A percentile compares a stretch with the other conserved stretches of the same genome.
phyloP scores from a whole-genome alignment of 495 filamentous ascomycete species.

The Paragyromitra xinjiangensis region DNA sequence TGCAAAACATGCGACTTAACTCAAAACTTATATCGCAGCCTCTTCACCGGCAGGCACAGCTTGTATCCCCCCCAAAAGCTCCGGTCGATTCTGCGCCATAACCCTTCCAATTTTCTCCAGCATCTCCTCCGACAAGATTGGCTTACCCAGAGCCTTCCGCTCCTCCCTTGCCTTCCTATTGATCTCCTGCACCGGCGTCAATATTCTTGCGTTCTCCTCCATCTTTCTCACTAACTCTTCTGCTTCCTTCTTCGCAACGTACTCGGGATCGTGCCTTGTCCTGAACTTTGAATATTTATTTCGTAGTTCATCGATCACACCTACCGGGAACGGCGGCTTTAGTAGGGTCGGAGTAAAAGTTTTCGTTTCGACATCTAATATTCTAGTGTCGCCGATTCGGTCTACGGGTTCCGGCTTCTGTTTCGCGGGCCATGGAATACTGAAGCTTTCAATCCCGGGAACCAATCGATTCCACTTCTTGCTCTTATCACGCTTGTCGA shows the following conservation, averaged over 20 bases:
- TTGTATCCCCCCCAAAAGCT: constrained; percentile 55
- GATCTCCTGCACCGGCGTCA: constrained; percentile 61
- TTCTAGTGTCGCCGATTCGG: constrained; percentile 72
- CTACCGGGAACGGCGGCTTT: constrained; percentile 77
- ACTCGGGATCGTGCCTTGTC: constrained; percentile 77
- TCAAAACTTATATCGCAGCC: constrained; percentile 23
- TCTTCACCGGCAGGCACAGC: constrained; percentile 22
- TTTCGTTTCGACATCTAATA: constrained; percentile 74
- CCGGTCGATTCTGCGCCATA: constrained; percentile 67
- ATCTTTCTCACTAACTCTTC: constrained; percentile 68
- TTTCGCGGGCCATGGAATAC: constrained; percentile 77
- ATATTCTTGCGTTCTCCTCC: constrained; percentile 59
- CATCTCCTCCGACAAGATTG: constrained; percentile 67
- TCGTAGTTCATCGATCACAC: constrained; percentile 85
- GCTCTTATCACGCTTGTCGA: constrained; percentile 62
- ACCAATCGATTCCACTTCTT: constrained; percentile 64
- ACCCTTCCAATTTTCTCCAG: constrained; percentile 72
- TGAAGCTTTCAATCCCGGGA: constrained; percentile 67
- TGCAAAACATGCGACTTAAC: constrained; percentile 8
- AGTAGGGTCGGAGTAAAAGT: constrained; percentile 81
- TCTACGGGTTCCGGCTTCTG: constrained; percentile 64
- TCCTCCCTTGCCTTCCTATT: constrained; percentile 60
- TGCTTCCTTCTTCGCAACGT: constrained; percentile 69
- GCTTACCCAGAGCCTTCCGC: constrained; percentile 61
- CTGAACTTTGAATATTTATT: constrained; percentile 86